Conservation (phyloP, 1,284 basidiomycete genomes). For the Mycosarcoma maydis region DNA sequence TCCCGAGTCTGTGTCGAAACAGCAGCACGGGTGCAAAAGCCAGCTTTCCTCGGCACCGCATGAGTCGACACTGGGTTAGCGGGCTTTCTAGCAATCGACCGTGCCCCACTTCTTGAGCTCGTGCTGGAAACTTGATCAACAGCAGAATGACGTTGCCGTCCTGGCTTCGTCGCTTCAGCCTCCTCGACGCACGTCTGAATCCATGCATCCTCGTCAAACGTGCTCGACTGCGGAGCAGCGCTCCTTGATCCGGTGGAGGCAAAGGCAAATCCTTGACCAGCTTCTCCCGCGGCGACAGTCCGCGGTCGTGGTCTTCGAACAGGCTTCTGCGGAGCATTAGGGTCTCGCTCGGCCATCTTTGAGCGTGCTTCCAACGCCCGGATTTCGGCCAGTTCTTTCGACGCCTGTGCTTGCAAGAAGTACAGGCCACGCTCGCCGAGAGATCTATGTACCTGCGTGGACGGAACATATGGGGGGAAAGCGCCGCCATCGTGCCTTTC, state of each 20-base stretch:
- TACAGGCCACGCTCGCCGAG: constrained; percentile 56
- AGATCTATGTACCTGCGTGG: constrained; percentile 58
- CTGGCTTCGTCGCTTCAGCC: constrained; percentile 12
- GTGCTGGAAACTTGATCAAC: background rate
- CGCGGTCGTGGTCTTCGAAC: constrained; percentile 6
- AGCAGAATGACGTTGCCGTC: constrained; percentile 4
- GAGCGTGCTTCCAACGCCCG: constrained; percentile 57
- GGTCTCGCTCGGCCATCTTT: constrained; percentile 29
- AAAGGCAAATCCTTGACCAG: background rate
- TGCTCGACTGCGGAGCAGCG: constrained; percentile 1
- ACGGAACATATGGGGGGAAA: constrained; percentile 48
- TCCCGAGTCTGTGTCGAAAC: no score
- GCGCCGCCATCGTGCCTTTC: background rate
- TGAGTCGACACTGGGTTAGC: constrained; percentile 1
- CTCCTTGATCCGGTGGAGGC: constrained; percentile 16
- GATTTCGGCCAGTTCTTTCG: constrained; percentile 61
- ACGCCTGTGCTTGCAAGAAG: constrained; percentile 64
- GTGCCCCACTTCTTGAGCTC: constrained; percentile 6
- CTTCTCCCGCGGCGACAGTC: constrained; percentile 1
- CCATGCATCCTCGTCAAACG: constrained; percentile 40
- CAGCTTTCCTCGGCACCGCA: constrained; percentile 14
- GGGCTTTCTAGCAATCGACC: background rate
- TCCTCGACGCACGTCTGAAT: constrained; percentile 43
- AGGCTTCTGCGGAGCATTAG: constrained; percentile 3
- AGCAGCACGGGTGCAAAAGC: constrained; percentile 9